Conservation (phyloP, 2,329 filamentous ascomycete species). For the Diaporthe australafricana region DNA sequence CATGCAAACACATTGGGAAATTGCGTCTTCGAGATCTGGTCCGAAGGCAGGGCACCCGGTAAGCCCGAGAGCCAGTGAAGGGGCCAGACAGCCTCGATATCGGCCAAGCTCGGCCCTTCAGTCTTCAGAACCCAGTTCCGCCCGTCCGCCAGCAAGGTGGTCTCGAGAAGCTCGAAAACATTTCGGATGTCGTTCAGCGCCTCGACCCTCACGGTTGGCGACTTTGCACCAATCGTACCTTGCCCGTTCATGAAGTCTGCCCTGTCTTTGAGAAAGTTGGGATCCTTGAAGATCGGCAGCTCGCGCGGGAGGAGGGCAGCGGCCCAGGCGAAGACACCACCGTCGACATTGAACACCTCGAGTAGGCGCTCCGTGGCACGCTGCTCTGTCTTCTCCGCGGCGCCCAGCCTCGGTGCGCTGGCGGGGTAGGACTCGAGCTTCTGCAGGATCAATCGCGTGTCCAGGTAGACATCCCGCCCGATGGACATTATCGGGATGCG, state of each 20-base stretch:
- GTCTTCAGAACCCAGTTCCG: conserved; percentile 72
- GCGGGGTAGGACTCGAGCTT: conserved; percentile 72
- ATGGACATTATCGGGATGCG: conserved; percentile 77
- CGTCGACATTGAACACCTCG: conserved; percentile 66
- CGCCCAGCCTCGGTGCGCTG: conserved; percentile 51
- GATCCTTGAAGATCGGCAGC: conserved; percentile 65
- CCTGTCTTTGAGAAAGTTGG: conserved; percentile 70
- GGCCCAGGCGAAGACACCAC: conserved; percentile 65
- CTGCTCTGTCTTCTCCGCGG: conserved; percentile 51
- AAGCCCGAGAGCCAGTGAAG: conserved; percentile 74
- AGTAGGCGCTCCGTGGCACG: conserved; percentile 66
- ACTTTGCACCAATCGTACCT: conserved; percentile 43
- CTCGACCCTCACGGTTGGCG: conserved; percentile 56
- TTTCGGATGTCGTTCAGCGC: conserved; percentile 66
- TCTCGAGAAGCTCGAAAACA: conserved; percentile 70
- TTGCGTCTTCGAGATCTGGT: conserved; percentile 60
- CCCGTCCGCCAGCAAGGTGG: conserved; percentile 72
- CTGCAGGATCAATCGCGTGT: conserved; percentile 75
- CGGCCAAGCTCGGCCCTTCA: conserved; percentile 66
- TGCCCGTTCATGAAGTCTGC: conserved; percentile 48
- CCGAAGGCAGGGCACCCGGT: conserved; percentile 64
- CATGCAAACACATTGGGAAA: conserved; percentile 74
- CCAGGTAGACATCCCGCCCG: conserved; percentile 75
- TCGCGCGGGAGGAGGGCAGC: conserved; percentile 68
- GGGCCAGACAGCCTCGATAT: conserved; percentile 77